phyloP scores from a whole-genome alignment of 805 yeast species.

The Wickerhamiella alocasiicola region DNA sequence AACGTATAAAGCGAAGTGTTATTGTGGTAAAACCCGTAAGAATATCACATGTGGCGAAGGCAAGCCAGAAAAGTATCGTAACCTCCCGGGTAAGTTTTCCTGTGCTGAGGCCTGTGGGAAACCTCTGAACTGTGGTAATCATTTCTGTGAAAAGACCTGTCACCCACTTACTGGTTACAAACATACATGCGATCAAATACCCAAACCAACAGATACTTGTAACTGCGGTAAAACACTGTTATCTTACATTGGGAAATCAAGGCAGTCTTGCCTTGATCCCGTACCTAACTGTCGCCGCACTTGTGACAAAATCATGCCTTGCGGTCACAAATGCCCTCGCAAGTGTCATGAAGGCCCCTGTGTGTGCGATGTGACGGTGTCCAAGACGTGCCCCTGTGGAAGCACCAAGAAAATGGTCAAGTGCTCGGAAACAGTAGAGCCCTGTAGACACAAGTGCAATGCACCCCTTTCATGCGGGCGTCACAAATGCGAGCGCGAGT shows the following conservation, averaged over 20 bases:
- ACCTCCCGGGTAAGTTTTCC: conserved; percentile 24
- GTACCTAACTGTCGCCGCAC: conserved; percentile 12
- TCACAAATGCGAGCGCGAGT: conserved; percentile 12
- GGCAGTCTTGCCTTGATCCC: conserved; percentile 15
- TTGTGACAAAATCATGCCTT: conserved; percentile 13
- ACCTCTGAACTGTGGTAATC: conserved; percentile 35
- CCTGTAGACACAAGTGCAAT: conserved; percentile 11
- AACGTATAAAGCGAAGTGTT: conserved; percentile 30
- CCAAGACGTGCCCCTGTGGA: conserved; percentile 13
- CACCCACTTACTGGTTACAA: conserved; percentile 24
- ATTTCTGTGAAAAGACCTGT: conserved; percentile 41
- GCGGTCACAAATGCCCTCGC: conserved; percentile 14
- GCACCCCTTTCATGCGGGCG: conserved; percentile 13
- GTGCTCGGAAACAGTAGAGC: conserved; percentile 10
- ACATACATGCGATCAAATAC: conserved; percentile 15
- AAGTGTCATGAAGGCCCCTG: conserved; percentile 15
- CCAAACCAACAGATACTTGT: conserved; percentile 17
- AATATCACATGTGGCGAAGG: conserved; percentile 2
- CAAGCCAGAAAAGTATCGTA: conserved; percentile 8
- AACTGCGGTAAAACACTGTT: conserved; percentile 17
- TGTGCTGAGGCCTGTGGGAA: conserved; percentile 53
- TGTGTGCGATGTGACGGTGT: conserved; percentile 2
- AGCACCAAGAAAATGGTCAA: background rate
- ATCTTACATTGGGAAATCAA: background rate
- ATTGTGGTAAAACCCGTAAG: conserved; percentile 5